Base-by-base conservation (phyloP, 2,329 filamentous ascomycete genomes). In the Claviceps sp. region DNA sequence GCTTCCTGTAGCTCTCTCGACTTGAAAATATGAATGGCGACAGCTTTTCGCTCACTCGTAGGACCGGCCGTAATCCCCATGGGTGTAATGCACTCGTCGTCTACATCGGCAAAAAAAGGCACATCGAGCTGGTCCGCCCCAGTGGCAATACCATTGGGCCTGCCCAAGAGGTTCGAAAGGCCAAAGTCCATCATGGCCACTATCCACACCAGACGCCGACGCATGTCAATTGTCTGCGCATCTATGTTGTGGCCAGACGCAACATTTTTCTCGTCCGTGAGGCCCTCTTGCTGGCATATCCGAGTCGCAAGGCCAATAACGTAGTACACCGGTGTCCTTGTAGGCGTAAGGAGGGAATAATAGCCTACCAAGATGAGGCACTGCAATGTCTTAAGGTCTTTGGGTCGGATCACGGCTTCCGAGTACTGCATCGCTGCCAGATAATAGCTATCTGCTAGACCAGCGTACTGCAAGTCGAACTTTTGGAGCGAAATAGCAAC, bases 401-500 rank as follows among this genome's bases (percentile, higher is more conserved):
- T 95, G n/a, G 85, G 82, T 50, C 84, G 82, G 51, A 97, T 78
- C 11, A 94, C 83, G 2, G 82, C 81, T 65, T 96, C 87, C 55
- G 97, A 82, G 60, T 84, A 84, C 55, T 84, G 82, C 70, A 97
- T 82, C 5, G 91, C 91, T 24, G 90, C 87, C 22, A 96, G 76
- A 62, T 96, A 97, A 69, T 95, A 97, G 63, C 89, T 90, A 67
- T 97, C 91, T 34, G 93, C 91, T 30, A 97, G 73, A 24, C 90
- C 90, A n/a, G 90, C 89, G 66, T 93, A 97, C 57, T 87, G 83
- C 0, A 84, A 80, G 63, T 90, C 88, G 61, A 96, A 76, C 67
- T 94, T 95, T 67, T 97, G 91, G 67, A 97, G 79, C 65, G 89
- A 91, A 62, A 96, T 95, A 34, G 93, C 91, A 62, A 97, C 82